Evolutionary conservation across 2,329 filamentous ascomycete genomes (phyloP).

Genomic region (Hypoxylon sp.): DNA sequence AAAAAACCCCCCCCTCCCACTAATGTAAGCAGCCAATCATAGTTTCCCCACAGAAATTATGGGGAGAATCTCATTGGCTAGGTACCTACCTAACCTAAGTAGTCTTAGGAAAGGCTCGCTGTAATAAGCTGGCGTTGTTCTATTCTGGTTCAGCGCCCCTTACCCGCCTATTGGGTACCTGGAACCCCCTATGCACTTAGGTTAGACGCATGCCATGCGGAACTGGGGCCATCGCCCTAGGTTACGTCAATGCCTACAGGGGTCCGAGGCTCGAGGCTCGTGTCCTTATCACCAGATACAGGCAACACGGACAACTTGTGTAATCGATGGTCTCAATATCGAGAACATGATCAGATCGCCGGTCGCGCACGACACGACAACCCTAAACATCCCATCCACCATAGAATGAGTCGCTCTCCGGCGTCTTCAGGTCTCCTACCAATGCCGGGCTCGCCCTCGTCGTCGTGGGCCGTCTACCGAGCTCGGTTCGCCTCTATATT

Average conservation of each 20-base stretch:
- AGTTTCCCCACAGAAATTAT: too few relatives aligned
- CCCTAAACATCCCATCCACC: background rate
- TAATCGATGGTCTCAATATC: background rate
- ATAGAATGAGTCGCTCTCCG: slow-evolving; percentile 42
- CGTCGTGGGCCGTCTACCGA: slow-evolving; percentile 80
- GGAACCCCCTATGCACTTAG: background rate
- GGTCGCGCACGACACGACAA: background rate
- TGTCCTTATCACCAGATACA: slow-evolving; percentile 11
- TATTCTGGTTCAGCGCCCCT: background rate
- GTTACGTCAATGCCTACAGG: slow-evolving; percentile 2
- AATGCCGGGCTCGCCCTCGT: slow-evolving; percentile 67
- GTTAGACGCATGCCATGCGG: slow-evolving; percentile 11
- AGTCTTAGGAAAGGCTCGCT: too few relatives aligned
- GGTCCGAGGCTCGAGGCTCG: slow-evolving; percentile 4
- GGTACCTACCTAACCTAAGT: too few relatives aligned
- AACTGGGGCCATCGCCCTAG: background rate
- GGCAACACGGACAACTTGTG: background rate
- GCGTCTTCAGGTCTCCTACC: slow-evolving; percentile 58
- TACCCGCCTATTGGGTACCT: slow-evolving; percentile 9
- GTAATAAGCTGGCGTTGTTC: background rate
- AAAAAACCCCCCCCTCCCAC: too few relatives aligned
- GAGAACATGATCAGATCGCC: too few relatives aligned
- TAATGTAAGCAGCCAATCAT: too few relatives aligned
- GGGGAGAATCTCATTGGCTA: too few relatives aligned
- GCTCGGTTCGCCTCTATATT: slow-evolving; percentile 74